Evolutionary conservation across 352 stramenopile species (phyloP), one percentile per base, ranked within the genome.

Genomic region (Hyaloperonospora arabidopsidis): DNA sequence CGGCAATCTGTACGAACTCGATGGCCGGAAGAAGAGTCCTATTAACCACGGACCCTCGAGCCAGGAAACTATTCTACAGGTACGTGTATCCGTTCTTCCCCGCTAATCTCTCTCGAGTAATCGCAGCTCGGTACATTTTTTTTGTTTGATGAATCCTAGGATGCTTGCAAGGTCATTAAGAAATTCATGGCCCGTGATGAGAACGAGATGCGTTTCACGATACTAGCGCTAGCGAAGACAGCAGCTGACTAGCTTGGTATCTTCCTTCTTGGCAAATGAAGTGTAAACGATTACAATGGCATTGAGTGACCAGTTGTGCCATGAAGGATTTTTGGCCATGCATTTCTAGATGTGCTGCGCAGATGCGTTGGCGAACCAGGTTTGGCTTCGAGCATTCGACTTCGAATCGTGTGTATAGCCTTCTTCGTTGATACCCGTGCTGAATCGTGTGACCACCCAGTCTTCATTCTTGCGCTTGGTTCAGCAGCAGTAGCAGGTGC

Each of bases 121-220:
- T n/a, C 15, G 44, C 23, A 23, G 21, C 23, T 22, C 7, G 5
- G 23, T 19, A 1, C 23, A 7, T 5, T 28, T 49, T 6, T 49
- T n/a, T 49, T 23, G 5, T 34, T 47, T 19, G 41, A 18, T 32
- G n/a, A 13, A 38, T 45, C 17, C 8, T 47, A 91, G 68, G 91
- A 98, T 63, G 80, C 91, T 0, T 96, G 82, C 62, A 57, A 66
- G 23, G 85, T 97, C 29, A 90, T 98, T 28, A 72, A 93, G 61
- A 65, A 95, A 52, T 97, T 98, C 55, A 98, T 98, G 90, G 77
- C 76, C 51, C 76, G 87, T 13, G 93, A 98, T 71, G 86, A 95
- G 57, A 84, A 79, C 54, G 93, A 98, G 70, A 74, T 98, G 56
- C 78, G 92, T 55, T 98, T 98, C 70, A 97, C 91, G 46, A 97